Evolutionary conservation across 2,329 filamentous ascomycete species (phyloP), one percentile per base, ranked within the genome.

Genomic region (Lachnellula occidentalis): DNA sequence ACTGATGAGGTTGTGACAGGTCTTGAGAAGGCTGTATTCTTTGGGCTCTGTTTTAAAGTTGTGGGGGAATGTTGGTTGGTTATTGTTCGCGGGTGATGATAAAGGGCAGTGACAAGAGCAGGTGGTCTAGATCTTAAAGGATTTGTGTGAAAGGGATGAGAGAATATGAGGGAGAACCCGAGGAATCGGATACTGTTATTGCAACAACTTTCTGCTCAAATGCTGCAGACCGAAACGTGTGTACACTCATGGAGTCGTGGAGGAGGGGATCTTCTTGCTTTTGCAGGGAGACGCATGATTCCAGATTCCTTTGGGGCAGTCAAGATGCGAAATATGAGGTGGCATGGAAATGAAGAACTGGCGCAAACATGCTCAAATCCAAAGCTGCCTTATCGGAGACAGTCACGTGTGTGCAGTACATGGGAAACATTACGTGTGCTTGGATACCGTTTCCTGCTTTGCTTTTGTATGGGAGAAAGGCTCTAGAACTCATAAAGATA

Each of bases 21-120:
- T 22, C 14, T 43, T 19, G 41, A 12, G 24, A 22, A 19, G n/a
- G 12, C 5, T 19, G 6, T 3, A 21, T 24, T 43, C 19, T 43
- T 4, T 3, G 14, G 22, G 37, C 39, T 22, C 55, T 58, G 61
- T 34, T 59, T 53, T 53, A 60, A 59, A 17, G 24, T 50, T 45
- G 49, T 5, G 22, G 45, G 52, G 24, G 19, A n/a, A 19, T n/a
- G 15, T 37, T 55, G 42, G 41, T 27, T 48, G 45, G 41, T 42
- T 46, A 34, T 48, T 34, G 45, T 39, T 46, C 22, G 47, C 21
- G 15, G 34, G 46, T 36, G 54, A 19, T 34, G 42, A 27, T 49
- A 31, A 31, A 9, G 12, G 12, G 9, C 9, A 31, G 56, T 61
- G 53, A 50, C 46, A 55, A 27, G 21, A 51, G 48, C 27, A 47